Evolutionary conservation across 805 yeast species (phyloP), one percentile per base, ranked within the genome.

Genomic region (Candida orba): DNA sequence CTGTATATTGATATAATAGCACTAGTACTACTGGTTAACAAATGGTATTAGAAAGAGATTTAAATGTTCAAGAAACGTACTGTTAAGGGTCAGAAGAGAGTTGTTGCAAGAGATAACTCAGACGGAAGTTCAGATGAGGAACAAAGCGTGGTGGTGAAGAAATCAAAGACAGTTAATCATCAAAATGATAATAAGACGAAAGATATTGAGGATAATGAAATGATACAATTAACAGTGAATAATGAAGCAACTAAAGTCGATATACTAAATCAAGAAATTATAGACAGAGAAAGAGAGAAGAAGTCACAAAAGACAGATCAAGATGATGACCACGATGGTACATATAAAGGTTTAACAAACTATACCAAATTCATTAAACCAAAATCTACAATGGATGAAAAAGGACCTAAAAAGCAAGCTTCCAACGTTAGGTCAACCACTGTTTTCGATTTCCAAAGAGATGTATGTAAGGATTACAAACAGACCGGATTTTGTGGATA

Each of bases 401-500:
- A 59, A 17, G 73, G 72, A 0, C 72, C 73, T 10, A 56, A 66
- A 48, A 69, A 67, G 47, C 57, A 68, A 8, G 52, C 69, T 5
- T 44, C 75, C 0, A 74, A 74, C 53, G 71, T 90, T 25, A 71
- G 77, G 37, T 72, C 81, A 12, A 84, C 89, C 0, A 80, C 86
- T 0, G 67, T 81, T 2, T 72, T 84, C 33, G 99, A 93, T 57
- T 93, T 81, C 57, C 96, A 87, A 59, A 90, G 95, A 1, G 97
- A 93, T 57, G 81, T 93, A 2, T 93, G 99, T 59, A 93, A 91
- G 57, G 98, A 93, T 62, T 93, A 75, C 62, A 75, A 79, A 46
- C 84, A 83, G 52, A 90, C 95, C 0, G 99, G 99, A 0, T 90
- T 79, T 58, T 93, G 99, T 71, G 97, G 97, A 6, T 93, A 83